phyloP scores from a whole-genome alignment of 345 rosid genomes.

The Leavenworthia alabamica region DNA sequence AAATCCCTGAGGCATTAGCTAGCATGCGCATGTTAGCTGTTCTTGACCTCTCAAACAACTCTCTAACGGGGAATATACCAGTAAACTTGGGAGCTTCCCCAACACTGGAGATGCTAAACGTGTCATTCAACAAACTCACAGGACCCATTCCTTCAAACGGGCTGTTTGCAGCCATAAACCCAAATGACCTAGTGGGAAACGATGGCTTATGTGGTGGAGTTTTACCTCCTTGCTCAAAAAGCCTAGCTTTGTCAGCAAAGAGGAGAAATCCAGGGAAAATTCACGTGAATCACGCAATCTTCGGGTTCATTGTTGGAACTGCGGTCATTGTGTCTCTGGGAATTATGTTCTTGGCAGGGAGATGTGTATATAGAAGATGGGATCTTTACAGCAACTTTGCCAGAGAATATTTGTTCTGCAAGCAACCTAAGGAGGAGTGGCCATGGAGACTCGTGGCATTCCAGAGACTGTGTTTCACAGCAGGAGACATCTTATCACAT shows the following conservation, averaged over 20 bases:
- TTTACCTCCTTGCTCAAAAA: constrained; percentile 50
- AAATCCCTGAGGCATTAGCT: constrained; percentile 52
- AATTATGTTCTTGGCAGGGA: constrained; percentile 44
- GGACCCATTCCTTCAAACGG: constrained; percentile 67
- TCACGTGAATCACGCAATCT: constrained; percentile 46
- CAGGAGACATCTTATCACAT: constrained; percentile 60
- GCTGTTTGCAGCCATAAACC: constrained; percentile 49
- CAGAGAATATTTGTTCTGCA: constrained; percentile 34
- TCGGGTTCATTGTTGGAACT: constrained; percentile 50
- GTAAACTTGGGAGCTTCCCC: constrained; percentile 57
- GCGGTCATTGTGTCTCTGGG: constrained; percentile 45
- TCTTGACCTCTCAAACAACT: constrained; percentile 77
- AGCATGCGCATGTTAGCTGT: constrained; percentile 66
- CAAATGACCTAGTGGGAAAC: constrained; percentile 65
- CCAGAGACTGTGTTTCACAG: constrained; percentile 69
- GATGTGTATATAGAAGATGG: constrained; percentile 63
- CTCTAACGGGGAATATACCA: constrained; percentile 62
- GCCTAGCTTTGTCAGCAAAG: constrained; percentile 10
- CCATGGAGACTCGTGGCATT: constrained; percentile 88
- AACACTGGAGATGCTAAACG: constrained; percentile 65
- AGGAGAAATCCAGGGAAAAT: constrained; percentile 28
- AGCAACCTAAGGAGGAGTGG: constrained; percentile 62
- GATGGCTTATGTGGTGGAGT: constrained; percentile 68
- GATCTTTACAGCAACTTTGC: constrained; percentile 48
- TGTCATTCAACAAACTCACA: constrained; percentile 65